Evolutionary conservation across 306 rosid species (phyloP).

Genomic region (Castanea crenata): DNA sequence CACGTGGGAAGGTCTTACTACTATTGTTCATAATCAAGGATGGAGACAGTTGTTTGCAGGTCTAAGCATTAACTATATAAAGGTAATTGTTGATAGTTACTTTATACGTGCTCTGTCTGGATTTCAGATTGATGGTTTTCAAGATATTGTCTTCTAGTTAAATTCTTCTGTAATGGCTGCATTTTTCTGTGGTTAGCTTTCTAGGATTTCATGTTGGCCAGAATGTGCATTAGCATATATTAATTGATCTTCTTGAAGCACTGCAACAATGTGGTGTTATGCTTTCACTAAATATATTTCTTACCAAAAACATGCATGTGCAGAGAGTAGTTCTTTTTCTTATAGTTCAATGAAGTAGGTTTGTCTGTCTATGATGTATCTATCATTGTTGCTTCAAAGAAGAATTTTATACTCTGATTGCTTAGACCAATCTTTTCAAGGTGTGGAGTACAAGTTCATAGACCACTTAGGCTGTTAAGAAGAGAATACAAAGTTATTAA

Average conservation of each 20-base stretch:
- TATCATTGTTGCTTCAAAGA: neutral
- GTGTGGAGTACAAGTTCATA: neutral
- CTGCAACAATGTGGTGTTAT: neutral
- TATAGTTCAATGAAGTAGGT: neutral
- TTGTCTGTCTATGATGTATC: neutral
- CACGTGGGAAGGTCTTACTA: slow-evolving; percentile 62
- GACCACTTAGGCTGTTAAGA: neutral
- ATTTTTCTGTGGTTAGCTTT: neutral
- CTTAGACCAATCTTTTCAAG: neutral
- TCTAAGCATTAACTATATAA: slow-evolving; percentile 88
- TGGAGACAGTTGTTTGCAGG: slow-evolving; percentile 93
- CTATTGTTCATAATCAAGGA: slow-evolving; percentile 72
- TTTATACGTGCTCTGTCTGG: neutral
- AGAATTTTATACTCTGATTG: neutral
- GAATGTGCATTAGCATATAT: neutral
- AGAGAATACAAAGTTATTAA: neutral
- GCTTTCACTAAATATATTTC: neutral
- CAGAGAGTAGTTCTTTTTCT: too few relatives aligned
- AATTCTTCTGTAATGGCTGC: neutral
- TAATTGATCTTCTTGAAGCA: neutral
- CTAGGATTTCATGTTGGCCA: neutral
- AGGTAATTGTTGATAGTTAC: slow-evolving; percentile 52
- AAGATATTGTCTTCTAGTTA: neutral
- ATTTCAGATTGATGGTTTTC: neutral
- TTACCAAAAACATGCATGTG: too few relatives aligned